Percentiles rank a stretch among this genome's conserved stretches.
Conservation (phyloP, 73 alveolate species). For the Vitrella brassicaformis region DNA sequence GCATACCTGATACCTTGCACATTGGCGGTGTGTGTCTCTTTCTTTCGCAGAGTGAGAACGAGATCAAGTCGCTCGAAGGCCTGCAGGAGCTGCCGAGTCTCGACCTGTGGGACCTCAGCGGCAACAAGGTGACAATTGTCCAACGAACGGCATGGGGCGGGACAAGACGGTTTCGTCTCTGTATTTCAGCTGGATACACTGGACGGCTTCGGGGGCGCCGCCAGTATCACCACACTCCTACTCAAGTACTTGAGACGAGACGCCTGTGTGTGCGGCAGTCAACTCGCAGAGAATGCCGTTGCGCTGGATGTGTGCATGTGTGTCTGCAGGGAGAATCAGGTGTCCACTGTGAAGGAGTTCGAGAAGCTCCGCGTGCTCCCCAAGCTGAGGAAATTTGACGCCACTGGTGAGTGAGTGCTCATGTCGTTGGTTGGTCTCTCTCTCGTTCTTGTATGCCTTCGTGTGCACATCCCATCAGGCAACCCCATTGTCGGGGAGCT, state of each 20-base stretch:
- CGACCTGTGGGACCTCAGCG: slow-evolving; percentile 35
- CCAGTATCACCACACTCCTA: not conserved
- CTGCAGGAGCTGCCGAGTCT: slow-evolving; percentile 32
- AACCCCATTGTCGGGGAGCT: too few relatives aligned
- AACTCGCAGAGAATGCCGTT: not conserved
- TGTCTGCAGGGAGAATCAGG: slow-evolving; percentile 43
- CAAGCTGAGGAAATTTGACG: slow-evolving; percentile 37
- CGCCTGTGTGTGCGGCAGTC: not conserved
- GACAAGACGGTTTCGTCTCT: not conserved
- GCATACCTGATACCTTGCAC: not conserved
- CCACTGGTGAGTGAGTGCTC: too few relatives aligned
- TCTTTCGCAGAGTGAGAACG: slow-evolving; percentile 35
- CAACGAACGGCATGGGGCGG: slow-evolving; percentile 20
- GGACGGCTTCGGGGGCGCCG: not conserved
- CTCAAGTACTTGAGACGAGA: not conserved
- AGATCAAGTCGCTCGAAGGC: slow-evolving; percentile 35
- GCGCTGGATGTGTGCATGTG: slow-evolving; percentile 41
- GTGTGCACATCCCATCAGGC: too few relatives aligned
- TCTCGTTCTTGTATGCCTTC: too few relatives aligned
- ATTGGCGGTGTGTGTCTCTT: not conserved
- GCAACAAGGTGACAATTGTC: slow-evolving; percentile 28
- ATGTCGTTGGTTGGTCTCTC: too few relatives aligned
- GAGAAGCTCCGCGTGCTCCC: slow-evolving; percentile 43
- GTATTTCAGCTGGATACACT: not conserved
- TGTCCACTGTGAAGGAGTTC: slow-evolving; percentile 31